phyloP scores from a whole-genome alignment of 2,329 filamentous ascomycete species.

The Daldinia sp. region DNA sequence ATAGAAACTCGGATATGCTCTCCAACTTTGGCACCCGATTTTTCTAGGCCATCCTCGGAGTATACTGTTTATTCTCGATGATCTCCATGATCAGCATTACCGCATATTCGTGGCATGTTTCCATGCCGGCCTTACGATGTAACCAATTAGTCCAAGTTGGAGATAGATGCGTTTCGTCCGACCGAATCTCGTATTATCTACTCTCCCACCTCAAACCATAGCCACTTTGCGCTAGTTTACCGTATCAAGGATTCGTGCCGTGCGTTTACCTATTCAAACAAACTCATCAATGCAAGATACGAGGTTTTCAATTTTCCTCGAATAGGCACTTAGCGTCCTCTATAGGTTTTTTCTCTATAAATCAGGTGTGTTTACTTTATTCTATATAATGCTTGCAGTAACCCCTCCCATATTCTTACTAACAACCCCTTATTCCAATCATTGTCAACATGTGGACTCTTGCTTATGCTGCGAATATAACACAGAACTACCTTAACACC shows the following conservation, averaged over 20 bases:
- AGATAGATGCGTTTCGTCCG: constrained; percentile 18
- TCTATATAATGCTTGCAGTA: background rate
- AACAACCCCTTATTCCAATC: background rate
- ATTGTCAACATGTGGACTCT: background rate
- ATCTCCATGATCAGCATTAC: constrained; percentile 33
- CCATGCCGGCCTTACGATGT: constrained; percentile 31
- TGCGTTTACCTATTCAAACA: constrained; percentile 4
- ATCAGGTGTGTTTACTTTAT: background rate
- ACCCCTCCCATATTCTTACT: background rate
- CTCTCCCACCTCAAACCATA: constrained; percentile 11
- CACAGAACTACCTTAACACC: too few species aligned
- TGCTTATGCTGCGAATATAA: background rate
- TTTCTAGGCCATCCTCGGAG: constrained; percentile 4
- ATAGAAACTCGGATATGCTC: background rate
- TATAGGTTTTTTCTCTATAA: background rate
- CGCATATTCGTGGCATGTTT: constrained; percentile 34
- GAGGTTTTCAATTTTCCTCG: background rate
- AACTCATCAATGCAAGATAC: constrained; percentile 19
- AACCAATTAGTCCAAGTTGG: constrained; percentile 30
- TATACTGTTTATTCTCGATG: constrained; percentile 25
- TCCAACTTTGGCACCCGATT: background rate
- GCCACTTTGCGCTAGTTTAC: constrained; percentile 5
- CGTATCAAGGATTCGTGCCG: constrained; percentile 5
- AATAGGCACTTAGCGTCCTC: background rate
- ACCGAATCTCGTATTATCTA: constrained; percentile 34